Evolutionary conservation across 2,329 filamentous ascomycete genomes (phyloP).

Genomic region (Hansfordia pulvinata): DNA sequence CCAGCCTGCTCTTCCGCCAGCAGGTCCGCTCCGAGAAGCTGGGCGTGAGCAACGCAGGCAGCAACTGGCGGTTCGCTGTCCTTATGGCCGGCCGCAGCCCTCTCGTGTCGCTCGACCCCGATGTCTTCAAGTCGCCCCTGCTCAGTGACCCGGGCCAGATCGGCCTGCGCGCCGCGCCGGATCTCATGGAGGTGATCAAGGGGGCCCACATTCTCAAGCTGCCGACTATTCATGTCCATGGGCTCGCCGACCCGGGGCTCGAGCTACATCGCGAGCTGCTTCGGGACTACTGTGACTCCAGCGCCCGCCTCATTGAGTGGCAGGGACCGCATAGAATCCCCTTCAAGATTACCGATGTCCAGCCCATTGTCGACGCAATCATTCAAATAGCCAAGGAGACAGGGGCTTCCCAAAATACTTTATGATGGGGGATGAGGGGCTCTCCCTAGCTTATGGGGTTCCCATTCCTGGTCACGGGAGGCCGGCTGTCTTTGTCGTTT

Average conservation of each 20-base stretch:
- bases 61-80: slow-evolving; percentile 43
- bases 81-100: slow-evolving; percentile 49
- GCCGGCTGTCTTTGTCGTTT: too few relatives aligned
- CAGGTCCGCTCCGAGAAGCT: slow-evolving; percentile 34
- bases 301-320: slow-evolving; percentile 53
- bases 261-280: slow-evolving; percentile 41
- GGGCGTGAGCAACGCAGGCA: slow-evolving; percentile 6
- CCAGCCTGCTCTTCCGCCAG: slow-evolving; percentile 45
- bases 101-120: slow-evolving; percentile 35
- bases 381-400: slow-evolving; percentile 34
- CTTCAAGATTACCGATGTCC: slow-evolving; percentile 53
- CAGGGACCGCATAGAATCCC: slow-evolving; percentile 59
- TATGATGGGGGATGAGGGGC: too few relatives aligned
- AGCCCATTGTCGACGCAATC: slow-evolving; percentile 36
- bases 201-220: slow-evolving; percentile 33
- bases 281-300: slow-evolving; percentile 45
- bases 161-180: slow-evolving; percentile 27
- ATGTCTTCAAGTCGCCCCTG: slow-evolving; percentile 13
- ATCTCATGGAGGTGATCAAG: slow-evolving; percentile 21
- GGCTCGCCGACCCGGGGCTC: slow-evolving; percentile 44
- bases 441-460: too few relatives aligned
- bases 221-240: slow-evolving; percentile 58
- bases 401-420: too few relatives aligned
- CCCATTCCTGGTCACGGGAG: too few relatives aligned
- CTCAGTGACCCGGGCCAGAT: slow-evolving; percentile 12